These are phyloP conservation scores for Agarophyton chilense DNA, from an alignment of 23 red algal genomes.

Conservation along the genomic window DNA sequence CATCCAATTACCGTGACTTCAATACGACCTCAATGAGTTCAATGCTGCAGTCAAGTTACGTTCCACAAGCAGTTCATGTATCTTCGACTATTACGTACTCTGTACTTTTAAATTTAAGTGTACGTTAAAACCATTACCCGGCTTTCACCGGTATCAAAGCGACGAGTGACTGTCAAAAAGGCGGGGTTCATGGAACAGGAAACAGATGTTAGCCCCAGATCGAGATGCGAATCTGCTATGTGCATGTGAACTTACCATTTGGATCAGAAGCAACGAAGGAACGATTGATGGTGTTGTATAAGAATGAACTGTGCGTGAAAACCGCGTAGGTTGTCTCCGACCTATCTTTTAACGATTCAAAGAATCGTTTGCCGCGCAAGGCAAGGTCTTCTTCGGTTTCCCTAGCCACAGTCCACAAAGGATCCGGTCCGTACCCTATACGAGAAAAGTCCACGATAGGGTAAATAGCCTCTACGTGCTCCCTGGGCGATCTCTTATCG, in stretches of 20 bases:
- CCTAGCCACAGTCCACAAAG: constrained; percentile 15
- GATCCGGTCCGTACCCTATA: constrained; percentile 47
- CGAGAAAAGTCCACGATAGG: constrained; percentile 60
- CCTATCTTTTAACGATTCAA: constrained; percentile 28
- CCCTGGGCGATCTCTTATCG: constrained; percentile 58
- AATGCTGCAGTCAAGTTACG: not conserved
- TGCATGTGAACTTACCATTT: constrained; percentile 39
- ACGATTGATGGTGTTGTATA: constrained; percentile 52
- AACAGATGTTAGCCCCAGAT: not conserved
- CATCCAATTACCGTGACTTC: constrained; percentile 15
- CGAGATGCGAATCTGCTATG: not conserved
- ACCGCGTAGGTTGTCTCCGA: constrained; percentile 48
- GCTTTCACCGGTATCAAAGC: constrained; percentile 58
- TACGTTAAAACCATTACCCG: constrained; percentile 54
- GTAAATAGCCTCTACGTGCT: constrained; percentile 43
- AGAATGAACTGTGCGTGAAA: constrained; percentile 73
- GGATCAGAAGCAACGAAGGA: constrained; percentile 47
- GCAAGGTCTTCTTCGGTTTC: constrained; percentile 66
- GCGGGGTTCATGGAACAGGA: not conserved
- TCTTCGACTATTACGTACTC: too few species aligned
- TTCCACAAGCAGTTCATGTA: not conserved
- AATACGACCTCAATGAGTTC: constrained; percentile 20
- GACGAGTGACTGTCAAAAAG: constrained; percentile 40
- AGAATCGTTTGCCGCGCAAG: constrained; percentile 51
- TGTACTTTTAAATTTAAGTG: not conserved